These are phyloP conservation scores for Botrytis byssoidea DNA, from an alignment of 2,329 filamentous ascomycete genomes.

Conservation along the genomic window DNA sequence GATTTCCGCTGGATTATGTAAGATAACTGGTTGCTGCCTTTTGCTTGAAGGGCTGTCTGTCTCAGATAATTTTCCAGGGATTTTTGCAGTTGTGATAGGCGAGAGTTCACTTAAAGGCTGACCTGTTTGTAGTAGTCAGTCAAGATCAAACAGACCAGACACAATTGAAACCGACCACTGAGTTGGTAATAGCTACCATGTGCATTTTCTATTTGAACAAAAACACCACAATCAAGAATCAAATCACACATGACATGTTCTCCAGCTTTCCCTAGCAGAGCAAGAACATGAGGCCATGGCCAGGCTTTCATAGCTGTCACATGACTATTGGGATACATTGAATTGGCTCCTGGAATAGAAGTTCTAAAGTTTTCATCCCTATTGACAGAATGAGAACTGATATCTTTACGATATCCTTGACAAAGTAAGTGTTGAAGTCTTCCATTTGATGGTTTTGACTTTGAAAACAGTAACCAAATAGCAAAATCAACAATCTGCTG, in stretches of 20 bases:
- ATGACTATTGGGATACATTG: slow-evolving; percentile 66
- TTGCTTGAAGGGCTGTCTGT: background rate
- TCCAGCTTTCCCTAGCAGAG: slow-evolving; percentile 70
- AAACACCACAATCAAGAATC: slow-evolving; percentile 76
- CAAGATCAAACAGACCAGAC: slow-evolving; percentile 10
- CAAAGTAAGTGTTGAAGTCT: slow-evolving; percentile 75
- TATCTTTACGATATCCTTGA: slow-evolving; percentile 69
- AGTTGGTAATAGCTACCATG: slow-evolving; percentile 73
- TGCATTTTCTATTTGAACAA: slow-evolving; percentile 58
- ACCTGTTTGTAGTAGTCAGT: slow-evolving; percentile 29
- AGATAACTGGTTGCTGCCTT: background rate
- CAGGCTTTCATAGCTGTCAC: slow-evolving; percentile 64
- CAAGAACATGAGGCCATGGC: slow-evolving; percentile 74
- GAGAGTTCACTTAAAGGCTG: slow-evolving; percentile 35
- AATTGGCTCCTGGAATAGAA: slow-evolving; percentile 64
- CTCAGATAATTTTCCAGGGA: background rate
- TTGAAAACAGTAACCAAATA: slow-evolving; percentile 74
- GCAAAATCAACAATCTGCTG: slow-evolving; percentile 71
- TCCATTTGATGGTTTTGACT: slow-evolving; percentile 45
- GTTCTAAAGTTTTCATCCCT: slow-evolving; percentile 39
- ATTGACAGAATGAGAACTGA: slow-evolving; percentile 27
- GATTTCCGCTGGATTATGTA: slow-evolving; percentile 56
- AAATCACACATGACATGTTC: slow-evolving; percentile 76
- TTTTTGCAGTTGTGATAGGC: slow-evolving; percentile 22
- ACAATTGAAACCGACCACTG: slow-evolving; percentile 57